Evolutionary conservation across 306 rosid genomes (phyloP).

Genomic region (Prunus mume): DNA sequence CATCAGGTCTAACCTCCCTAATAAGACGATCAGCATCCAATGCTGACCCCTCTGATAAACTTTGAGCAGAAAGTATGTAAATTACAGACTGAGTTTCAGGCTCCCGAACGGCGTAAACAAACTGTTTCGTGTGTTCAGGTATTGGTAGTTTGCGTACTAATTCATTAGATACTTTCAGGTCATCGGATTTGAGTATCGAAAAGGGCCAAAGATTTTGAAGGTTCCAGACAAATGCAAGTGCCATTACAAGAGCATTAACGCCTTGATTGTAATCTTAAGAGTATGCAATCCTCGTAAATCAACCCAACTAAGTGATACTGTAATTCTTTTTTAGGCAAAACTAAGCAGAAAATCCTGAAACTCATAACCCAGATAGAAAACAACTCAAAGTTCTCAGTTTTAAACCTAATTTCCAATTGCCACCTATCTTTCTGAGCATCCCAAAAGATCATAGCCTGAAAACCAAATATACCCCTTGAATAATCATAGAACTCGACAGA

Average conservation of each 20-base stretch:
- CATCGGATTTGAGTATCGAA: constrained; percentile 40
- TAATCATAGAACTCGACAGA: not conserved
- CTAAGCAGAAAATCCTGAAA: not conserved
- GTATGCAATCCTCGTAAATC: not conserved
- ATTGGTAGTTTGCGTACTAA: constrained; percentile 51
- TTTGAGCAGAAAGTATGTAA: constrained; percentile 63
- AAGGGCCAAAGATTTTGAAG: constrained; percentile 73
- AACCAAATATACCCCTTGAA: not conserved
- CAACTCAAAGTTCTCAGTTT: not conserved
- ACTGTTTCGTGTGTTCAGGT: constrained; percentile 61
- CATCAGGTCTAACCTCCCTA: constrained; percentile 65
- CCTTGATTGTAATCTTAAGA: not conserved
- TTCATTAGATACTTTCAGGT: constrained; percentile 46
- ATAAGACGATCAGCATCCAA: constrained; percentile 51
- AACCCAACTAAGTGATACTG: not conserved
- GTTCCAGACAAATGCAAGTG: constrained; percentile 41
- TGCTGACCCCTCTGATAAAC: constrained; percentile 63
- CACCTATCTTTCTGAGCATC: not conserved
- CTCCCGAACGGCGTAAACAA: constrained; percentile 59
- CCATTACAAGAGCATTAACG: constrained; percentile 41
- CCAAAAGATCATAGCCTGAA: not conserved
- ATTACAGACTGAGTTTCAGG: constrained; percentile 52
- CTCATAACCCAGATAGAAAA: constrained; percentile 6
- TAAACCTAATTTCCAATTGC: not conserved
- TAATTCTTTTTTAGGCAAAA: not conserved